Conservation (phyloP, 176 grass and related monocot species). For the Carex littledalei region DNA sequence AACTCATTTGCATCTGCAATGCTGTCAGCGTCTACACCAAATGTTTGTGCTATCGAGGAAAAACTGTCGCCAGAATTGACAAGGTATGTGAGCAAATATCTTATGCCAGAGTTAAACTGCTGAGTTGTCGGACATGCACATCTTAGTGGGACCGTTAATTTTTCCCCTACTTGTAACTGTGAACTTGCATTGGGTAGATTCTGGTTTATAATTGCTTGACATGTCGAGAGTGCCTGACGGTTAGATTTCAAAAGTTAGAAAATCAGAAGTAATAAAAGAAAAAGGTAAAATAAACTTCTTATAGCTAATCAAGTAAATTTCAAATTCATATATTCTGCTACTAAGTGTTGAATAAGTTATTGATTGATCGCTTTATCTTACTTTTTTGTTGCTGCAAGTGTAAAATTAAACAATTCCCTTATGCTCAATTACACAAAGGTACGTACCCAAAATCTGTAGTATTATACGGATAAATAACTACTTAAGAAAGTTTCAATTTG, state of each 20-base stretch:
- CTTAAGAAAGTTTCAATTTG: not conserved
- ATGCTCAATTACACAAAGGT: not conserved
- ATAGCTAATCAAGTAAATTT: not conserved
- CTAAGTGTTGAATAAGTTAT: not conserved
- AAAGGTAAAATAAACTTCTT: not conserved
- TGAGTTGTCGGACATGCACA: slow-evolving; percentile 59
- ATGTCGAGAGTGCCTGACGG: slow-evolving; percentile 39
- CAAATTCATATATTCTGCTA: not conserved
- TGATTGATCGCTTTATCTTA: not conserved
- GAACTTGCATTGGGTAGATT: slow-evolving; percentile 6
- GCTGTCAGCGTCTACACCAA: slow-evolving; percentile 21
- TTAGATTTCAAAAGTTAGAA: not conserved
- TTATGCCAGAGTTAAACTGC: slow-evolving; percentile 24
- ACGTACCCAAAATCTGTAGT: too few species aligned
- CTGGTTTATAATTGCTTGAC: slow-evolving; percentile 52
- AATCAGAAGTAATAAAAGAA: not conserved
- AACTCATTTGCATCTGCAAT: slow-evolving; percentile 43
- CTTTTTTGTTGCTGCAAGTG: not conserved
- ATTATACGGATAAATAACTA: too few species aligned
- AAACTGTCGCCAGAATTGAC: slow-evolving; percentile 30
- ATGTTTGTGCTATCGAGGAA: slow-evolving; percentile 14
- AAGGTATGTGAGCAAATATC: slow-evolving; percentile 55
- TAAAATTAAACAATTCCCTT: not conserved
- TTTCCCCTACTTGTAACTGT: not conserved
- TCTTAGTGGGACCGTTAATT: slow-evolving; percentile 41